Evolutionary conservation across 176 grass and related monocot species (phyloP), one percentile per base, ranked within the genome.

Genomic region (Microstegium vimineum): DNA sequence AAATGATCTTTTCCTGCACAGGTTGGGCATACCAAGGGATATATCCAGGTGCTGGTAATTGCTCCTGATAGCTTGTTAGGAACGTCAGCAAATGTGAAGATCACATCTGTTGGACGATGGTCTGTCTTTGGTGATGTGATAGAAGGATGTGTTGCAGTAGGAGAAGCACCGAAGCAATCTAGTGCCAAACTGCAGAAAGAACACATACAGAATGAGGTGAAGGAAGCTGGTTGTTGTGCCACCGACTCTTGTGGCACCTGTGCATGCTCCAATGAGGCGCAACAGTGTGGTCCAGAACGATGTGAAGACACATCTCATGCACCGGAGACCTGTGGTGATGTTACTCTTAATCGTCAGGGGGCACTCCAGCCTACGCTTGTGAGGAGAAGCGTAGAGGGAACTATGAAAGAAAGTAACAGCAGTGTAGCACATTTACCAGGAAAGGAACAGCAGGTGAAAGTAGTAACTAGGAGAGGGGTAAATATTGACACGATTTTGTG

Each of bases 21-120:
- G 96, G 91, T 95, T 77, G 93, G 96, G 37, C 96, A 99, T 89
- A 95, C 93, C 46, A 93, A 99, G 87, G 93, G 80, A 15, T 98
- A 99, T 69, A 93, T 95, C 73, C 91, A 95, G 80, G 96, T 95
- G 49, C 93, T 99, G 80, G 89, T 99, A 62, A 88, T 93, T 83
- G 96, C 93, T 65, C 86, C 90, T 13, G 96, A 93, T 35, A 89
- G 87, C 22, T 85, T 95, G 84, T 35, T 99, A 71, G 96, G 93
- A 81, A 88, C 82, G 57, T 92, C 89, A 22, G 86, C 85, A 17
- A 42, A 95, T 81, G 93, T 80, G 27, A 95, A 93, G 82, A 93
- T 99, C 28, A 92, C 89, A 46, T 95, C 96, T 62, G 77, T 93
- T 4, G 91, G 91, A 72, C 91, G 96, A 71, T 95, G 95, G 95